These are phyloP conservation scores for Aegilops umbellulata DNA, from an alignment of 176 grass and related monocot genomes.

Conservation along the genomic window DNA sequence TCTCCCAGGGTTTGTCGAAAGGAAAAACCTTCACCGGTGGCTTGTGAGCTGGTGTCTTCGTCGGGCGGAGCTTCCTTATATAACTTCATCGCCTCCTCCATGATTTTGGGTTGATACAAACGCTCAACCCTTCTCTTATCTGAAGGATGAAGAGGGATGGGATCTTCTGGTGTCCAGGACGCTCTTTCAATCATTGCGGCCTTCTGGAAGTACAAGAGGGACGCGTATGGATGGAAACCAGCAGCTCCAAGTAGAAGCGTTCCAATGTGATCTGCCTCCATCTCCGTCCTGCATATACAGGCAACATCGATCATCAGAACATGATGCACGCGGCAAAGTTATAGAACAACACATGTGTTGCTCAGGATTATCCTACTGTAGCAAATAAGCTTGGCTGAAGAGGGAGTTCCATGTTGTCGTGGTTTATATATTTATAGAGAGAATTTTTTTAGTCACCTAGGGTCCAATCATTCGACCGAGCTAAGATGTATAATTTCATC, in stretches of 20 bases:
- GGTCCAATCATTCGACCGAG: neutral
- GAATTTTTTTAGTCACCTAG: too few relatives aligned
- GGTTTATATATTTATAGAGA: too few relatives aligned
- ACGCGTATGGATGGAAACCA: neutral
- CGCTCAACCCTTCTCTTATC: neutral
- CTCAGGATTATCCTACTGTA: neutral
- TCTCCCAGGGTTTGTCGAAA: neutral
- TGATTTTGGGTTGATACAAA: neutral
- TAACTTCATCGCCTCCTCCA: neutral
- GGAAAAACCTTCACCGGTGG: neutral
- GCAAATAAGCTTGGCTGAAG: neutral
- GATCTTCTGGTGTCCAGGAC: fast-evolving
- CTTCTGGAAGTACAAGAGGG: neutral
- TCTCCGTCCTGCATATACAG: neutral
- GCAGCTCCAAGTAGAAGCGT: neutral
- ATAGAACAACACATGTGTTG: too few relatives aligned
- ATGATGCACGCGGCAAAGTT: too few relatives aligned
- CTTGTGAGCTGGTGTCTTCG: neutral
- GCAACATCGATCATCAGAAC: neutral
- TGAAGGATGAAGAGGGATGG: neutral
- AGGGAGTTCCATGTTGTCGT: neutral
- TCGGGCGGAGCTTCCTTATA: neutral
- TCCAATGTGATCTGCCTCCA: neutral
- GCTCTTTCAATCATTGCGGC: neutral
- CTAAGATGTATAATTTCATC: neutral